A percentile compares a stretch with the other conserved stretches of the same genome.
Conservation (phyloP, 306 rosid species). For the Trifolium fragiferum region DNA sequence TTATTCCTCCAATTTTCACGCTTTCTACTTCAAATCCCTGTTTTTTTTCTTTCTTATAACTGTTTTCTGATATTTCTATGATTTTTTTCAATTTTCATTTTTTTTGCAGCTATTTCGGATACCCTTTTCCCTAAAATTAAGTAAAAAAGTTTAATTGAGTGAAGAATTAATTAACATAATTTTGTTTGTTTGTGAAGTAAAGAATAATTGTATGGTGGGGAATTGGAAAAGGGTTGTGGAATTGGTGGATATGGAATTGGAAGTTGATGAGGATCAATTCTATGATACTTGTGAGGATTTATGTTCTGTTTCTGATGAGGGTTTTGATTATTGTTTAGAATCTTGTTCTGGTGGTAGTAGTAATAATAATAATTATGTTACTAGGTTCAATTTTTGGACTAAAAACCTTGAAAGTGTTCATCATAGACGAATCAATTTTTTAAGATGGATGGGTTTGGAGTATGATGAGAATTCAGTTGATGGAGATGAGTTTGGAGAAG, state of each 20-base stretch:
- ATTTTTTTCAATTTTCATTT: not conserved
- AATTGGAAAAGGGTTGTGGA: constrained; percentile 14
- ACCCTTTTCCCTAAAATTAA: constrained; percentile 38
- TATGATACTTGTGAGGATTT: constrained; percentile 77
- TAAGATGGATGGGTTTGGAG: constrained; percentile 67
- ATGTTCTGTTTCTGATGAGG: constrained; percentile 68
- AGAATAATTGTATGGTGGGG: constrained; percentile 32
- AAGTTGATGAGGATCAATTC: constrained; percentile 59
- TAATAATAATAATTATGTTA: constrained; percentile 3
- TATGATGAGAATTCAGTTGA: constrained; percentile 39
- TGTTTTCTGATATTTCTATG: constrained; percentile 10
- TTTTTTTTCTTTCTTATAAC: not conserved
- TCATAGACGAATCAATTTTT: constrained; percentile 64
- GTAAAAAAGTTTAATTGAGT: not conserved
- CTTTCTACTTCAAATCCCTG: constrained; percentile 21
- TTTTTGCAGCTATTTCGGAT: constrained; percentile 40
- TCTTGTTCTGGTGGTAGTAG: constrained; percentile 40
- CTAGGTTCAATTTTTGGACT: constrained; percentile 53
- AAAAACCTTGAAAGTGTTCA: constrained; percentile 57
- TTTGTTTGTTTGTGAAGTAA: constrained; percentile 21
- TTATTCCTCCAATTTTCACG: not conserved
- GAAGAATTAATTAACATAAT: constrained; percentile 10
- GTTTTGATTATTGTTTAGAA: constrained; percentile 53
- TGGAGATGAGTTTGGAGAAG: constrained; percentile 46
- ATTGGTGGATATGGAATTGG: constrained; percentile 1